phyloP scores from a whole-genome alignment of 352 stramenopile species.

The Phytophthora megakarya region DNA sequence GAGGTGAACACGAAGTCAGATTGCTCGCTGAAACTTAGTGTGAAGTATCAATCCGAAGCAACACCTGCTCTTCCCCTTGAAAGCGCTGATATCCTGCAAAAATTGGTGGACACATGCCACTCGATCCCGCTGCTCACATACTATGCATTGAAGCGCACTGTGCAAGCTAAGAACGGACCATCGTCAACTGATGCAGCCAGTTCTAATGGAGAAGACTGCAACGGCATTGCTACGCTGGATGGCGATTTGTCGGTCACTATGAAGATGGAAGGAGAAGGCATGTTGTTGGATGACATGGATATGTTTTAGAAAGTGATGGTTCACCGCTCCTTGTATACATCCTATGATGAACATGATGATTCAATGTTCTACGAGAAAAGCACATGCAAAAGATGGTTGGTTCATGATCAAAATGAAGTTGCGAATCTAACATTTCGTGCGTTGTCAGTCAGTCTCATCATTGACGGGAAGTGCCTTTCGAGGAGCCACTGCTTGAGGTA shows the following conservation, averaged over 20 bases:
- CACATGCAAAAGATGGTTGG: no score
- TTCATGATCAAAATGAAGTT: not conserved
- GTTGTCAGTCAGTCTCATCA: conserved; percentile 26
- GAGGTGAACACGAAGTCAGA: conserved; percentile 71
- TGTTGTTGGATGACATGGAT: conserved; percentile 86
- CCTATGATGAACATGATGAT: not conserved
- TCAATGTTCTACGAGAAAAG: not conserved
- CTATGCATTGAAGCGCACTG: conserved; percentile 65
- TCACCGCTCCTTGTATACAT: not conserved
- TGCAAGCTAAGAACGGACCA: conserved; percentile 51
- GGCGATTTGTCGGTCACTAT: conserved; percentile 73
- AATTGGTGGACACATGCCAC: conserved; percentile 63
- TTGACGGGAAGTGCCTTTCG: conserved; percentile 29
- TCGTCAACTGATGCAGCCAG: conserved; percentile 17
- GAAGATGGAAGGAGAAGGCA: conserved; percentile 85
- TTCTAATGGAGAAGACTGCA: conserved; percentile 61
- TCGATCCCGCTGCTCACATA: conserved; percentile 83
- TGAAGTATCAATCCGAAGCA: conserved; percentile 57
- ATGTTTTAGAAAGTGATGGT: conserved; percentile 63
- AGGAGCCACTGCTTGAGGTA: conserved; percentile 46
- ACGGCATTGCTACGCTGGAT: conserved; percentile 77
- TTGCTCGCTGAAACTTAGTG: conserved; percentile 62
- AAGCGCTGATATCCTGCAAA: conserved; percentile 50
- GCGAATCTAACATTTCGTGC: conserved; percentile 14
- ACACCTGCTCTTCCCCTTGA: conserved; percentile 38